Conservation (phyloP, 2,329 filamentous ascomycete species). For the Leptoxyphium fumago region DNA sequence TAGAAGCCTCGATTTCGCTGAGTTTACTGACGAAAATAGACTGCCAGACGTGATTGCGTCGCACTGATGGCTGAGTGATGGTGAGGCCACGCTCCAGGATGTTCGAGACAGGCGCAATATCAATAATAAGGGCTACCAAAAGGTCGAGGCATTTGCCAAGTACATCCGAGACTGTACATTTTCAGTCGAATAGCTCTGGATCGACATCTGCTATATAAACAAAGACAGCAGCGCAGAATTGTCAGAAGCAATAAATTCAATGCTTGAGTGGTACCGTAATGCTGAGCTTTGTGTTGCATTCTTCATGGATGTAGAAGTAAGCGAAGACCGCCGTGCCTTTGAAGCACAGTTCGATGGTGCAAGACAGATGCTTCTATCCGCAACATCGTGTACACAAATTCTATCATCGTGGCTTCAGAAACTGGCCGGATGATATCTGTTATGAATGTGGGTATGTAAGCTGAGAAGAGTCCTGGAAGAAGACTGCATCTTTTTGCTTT, state of each 20-base stretch:
- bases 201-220: conserved; percentile 7
- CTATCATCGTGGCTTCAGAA: too few relatives aligned
- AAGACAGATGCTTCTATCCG: too few relatives aligned
- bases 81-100: conserved; percentile 3
- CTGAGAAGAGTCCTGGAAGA: not conserved
- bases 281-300: conserved; percentile 8
- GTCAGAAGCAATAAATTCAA: conserved; percentile 8
- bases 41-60: conserved; percentile 5
- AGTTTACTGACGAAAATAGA: not conserved
- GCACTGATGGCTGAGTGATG: conserved; percentile 2
- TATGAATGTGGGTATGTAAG: not conserved
- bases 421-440: too few relatives aligned
- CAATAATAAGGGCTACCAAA: conserved; percentile 2
- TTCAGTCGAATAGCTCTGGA: conserved; percentile 2
- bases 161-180: conserved; percentile 1
- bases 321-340: too few relatives aligned
- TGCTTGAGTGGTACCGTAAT: conserved; percentile 8
- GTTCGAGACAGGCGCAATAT: not conserved
- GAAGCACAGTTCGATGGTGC: too few relatives aligned
- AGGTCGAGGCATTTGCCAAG: conserved; percentile 3
- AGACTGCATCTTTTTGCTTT: too few relatives aligned
- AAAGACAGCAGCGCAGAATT: conserved; percentile 6
- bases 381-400: too few relatives aligned
- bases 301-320: conserved; percentile 5
- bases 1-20: not conserved